Evolutionary conservation across 1,284 basidiomycete species (phyloP), one percentile per base, ranked within the genome.

Genomic region (Cryptococcus floricola): DNA sequence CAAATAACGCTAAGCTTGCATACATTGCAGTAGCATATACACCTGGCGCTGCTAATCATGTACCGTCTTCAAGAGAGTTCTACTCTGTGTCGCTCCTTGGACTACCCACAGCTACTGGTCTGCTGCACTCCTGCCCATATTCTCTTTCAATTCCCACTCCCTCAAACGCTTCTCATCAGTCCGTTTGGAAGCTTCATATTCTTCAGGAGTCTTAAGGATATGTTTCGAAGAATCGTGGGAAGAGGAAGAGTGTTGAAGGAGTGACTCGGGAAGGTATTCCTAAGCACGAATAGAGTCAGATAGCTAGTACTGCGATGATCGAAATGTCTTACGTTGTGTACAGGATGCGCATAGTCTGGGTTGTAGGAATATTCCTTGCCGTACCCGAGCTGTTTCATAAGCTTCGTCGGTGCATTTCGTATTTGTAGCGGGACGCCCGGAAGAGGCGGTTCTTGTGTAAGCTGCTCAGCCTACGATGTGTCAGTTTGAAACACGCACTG

Each of bases 381-480:
- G 67, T 89, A 91, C 5, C 87, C 89, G 0, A 94, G 80, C 18
- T 87, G 81, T 67, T 87, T 86, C 89, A 94, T 91, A 28, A 94
- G 73, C 37, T 69, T 74, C 5, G 91, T 94, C 2, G 91, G 91
- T 1, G 91, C 91, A 71, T 95, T 95, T n/a, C 92, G 82, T 61
- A 94, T 81, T 54, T 84, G 81, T 56, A 91, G 65, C 0, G 92
- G 91, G 0, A 95, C 70, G 8, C 63, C 67, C 9, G 71, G 71
- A 10, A 75, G 60, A 5, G 77, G 73, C 0, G 73, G 61, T 51
- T 68, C 63, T 62, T 81, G 81, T 5, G 85, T 86, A 2, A 84
- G 83, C 39, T 75, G 82, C 67, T 85, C 86, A 2, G 88, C 87
- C 70, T 79, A 39, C 38, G 13, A 19, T n/a, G 13, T 19, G 41